Percentiles rank a stretch among this genome's conserved stretches.
These are phyloP conservation scores for Candida sp. DNA, from an alignment of 1,139 yeast genomes.

Conservation along the genomic window DNA sequence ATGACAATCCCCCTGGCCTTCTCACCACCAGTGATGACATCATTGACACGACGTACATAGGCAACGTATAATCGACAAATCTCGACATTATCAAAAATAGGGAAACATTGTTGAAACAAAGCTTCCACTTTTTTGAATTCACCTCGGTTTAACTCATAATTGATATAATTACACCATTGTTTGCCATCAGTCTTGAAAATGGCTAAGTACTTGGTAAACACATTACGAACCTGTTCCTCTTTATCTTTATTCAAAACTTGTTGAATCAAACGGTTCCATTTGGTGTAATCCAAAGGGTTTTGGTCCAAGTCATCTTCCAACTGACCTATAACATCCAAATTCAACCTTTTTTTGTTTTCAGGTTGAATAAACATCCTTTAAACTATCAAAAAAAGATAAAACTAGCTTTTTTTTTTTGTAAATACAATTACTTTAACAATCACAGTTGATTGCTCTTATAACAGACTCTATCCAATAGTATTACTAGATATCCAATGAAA, in stretches of 20 bases:
- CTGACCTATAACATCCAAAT: conserved; percentile 50
- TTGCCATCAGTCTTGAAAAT: conserved; percentile 64
- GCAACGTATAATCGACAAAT: conserved; percentile 75
- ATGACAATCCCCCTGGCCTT: conserved; percentile 73
- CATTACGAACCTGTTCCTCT: conserved; percentile 57
- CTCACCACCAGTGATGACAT: conserved; percentile 80
- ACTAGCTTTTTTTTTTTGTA: no score
- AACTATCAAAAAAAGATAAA: background rate
- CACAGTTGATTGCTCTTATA: no score
- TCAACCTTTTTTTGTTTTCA: conserved; percentile 28
- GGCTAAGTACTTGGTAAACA: conserved; percentile 59
- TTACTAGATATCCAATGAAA: no score
- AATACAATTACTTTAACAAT: no score
- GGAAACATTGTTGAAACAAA: conserved; percentile 60
- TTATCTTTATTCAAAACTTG: conserved; percentile 56
- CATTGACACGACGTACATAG: conserved; percentile 77
- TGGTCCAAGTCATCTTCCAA: conserved; percentile 57
- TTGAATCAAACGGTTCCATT: conserved; percentile 58
- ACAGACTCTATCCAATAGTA: no score
- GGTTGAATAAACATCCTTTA: conserved; percentile 22
- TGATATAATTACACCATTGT: conserved; percentile 73
- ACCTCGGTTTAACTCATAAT: conserved; percentile 63
- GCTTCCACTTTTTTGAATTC: conserved; percentile 68
- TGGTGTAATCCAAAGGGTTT: conserved; percentile 53
- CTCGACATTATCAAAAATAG: conserved; percentile 56